phyloP scores from a whole-genome alignment of 306 rosid species.

The Quercus ilex region DNA sequence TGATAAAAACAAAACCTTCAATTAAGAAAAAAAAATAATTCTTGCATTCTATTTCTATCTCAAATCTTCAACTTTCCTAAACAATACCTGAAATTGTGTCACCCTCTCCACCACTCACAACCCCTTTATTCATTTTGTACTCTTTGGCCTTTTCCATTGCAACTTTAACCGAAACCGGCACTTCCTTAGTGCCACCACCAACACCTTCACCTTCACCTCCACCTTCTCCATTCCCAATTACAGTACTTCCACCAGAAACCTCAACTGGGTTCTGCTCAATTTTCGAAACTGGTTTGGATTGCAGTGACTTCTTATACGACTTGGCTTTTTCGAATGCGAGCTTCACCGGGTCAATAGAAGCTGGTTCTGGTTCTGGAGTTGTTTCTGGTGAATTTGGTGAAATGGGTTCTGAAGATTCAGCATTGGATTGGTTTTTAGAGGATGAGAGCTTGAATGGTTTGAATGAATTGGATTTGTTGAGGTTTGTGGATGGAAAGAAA shows the following conservation, averaged over 20 bases:
- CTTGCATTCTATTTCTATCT: background rate
- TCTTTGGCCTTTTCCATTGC: slow-evolving; percentile 64
- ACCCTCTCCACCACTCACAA: background rate
- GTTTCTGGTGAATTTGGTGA: slow-evolving; percentile 27
- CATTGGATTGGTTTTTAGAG: slow-evolving; percentile 30
- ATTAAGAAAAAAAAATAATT: background rate
- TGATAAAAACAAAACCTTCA: background rate
- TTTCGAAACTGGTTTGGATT: slow-evolving; percentile 23
- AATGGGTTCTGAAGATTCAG: slow-evolving; percentile 36
- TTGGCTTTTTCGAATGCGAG: slow-evolving; percentile 64
- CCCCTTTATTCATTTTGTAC: slow-evolving; percentile 41
- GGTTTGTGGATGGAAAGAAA: slow-evolving; percentile 26
- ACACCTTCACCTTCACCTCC: background rate
- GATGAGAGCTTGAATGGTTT: slow-evolving; percentile 37
- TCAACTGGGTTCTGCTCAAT: slow-evolving; percentile 25
- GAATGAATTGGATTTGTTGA: slow-evolving; percentile 8
- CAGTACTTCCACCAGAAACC: slow-evolving; percentile 15
- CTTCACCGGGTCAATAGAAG: slow-evolving; percentile 51
- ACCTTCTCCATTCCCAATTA: slow-evolving; percentile 9
- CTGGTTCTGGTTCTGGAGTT: slow-evolving; percentile 18
- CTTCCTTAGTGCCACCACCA: slow-evolving; percentile 30
- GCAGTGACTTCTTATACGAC: slow-evolving; percentile 41
- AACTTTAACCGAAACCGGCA: slow-evolving; percentile 43
- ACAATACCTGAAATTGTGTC: slow-evolving; percentile 38
- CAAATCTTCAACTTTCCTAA: background rate